Percentiles rank a stretch among this genome's conserved stretches.
Conservation (phyloP, 2,329 filamentous ascomycete genomes). For the Xylariaceae sp. region DNA sequence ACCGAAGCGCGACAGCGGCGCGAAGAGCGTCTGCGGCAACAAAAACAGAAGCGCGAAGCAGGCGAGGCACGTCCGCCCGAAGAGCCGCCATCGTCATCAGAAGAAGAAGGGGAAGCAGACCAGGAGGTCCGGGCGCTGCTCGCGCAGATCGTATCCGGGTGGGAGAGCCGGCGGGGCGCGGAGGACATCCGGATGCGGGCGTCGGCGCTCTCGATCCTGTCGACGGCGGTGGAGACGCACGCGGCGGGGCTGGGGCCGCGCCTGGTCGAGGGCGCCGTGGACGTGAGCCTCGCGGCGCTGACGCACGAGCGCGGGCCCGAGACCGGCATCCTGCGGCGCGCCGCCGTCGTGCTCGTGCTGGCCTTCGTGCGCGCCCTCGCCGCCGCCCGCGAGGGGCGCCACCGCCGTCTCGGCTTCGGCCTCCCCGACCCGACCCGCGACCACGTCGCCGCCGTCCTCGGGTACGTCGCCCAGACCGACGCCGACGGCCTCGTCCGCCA, state of each 20-base stretch:
- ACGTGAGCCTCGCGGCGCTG: slow-evolving; percentile 65
- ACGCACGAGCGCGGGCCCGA: slow-evolving; percentile 62
- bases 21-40: slow-evolving; percentile 50
- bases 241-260: slow-evolving; percentile 56
- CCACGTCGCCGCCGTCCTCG: slow-evolving; percentile 64
- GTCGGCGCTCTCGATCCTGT: slow-evolving; percentile 69
- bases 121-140: slow-evolving; percentile 53
- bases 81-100: no score
- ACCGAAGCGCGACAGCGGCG: slow-evolving; percentile 59
- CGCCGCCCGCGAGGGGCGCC: slow-evolving; percentile 49
- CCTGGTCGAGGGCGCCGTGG: slow-evolving; percentile 59
- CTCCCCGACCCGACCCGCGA: slow-evolving; percentile 57
- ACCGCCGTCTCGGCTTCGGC: slow-evolving; percentile 54
- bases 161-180: slow-evolving; percentile 66
- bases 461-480: slow-evolving; percentile 67
- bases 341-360: slow-evolving; percentile 66
- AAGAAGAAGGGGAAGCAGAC: slow-evolving; percentile 41
- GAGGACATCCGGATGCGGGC: slow-evolving; percentile 72
- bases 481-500: slow-evolving; percentile 68
- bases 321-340: slow-evolving; percentile 66
- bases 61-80: slow-evolving; percentile 50
- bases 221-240: slow-evolving; percentile 62
- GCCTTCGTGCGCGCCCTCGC: slow-evolving; percentile 64
- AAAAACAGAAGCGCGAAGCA: slow-evolving; percentile 53
- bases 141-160: slow-evolving; percentile 64